Conservation (phyloP, 2,329 filamentous ascomycete species). For the Penicillium sp. region DNA sequence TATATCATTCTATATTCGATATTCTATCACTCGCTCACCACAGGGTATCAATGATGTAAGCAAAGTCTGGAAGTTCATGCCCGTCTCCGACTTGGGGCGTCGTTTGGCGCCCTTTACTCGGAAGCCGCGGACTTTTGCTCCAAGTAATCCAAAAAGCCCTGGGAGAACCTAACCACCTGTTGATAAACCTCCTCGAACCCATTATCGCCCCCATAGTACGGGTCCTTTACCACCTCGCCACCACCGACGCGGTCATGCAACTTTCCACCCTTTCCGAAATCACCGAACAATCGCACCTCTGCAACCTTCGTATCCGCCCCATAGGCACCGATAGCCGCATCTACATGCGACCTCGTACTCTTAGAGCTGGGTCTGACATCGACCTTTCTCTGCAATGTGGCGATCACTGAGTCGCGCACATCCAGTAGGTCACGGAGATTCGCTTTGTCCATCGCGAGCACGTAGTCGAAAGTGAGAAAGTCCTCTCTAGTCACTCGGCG, state of each 20-base stretch:
- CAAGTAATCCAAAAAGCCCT: constrained; percentile 66
- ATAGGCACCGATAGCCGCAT: constrained; percentile 31
- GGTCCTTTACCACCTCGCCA: constrained; percentile 74
- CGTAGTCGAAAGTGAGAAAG: constrained; percentile 83
- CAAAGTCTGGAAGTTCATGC: background rate
- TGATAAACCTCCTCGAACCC: constrained; percentile 85
- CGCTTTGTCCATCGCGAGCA: constrained; percentile 87
- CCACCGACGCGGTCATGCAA: constrained; percentile 36
- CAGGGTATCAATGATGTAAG: constrained; percentile 24
- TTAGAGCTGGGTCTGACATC: constrained; percentile 23
- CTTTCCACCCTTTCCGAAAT: constrained; percentile 61
- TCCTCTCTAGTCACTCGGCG: constrained; percentile 69
- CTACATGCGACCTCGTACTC: constrained; percentile 38
- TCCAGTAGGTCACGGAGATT: constrained; percentile 70
- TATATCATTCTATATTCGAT: constrained; percentile 3
- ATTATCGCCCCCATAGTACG: constrained; percentile 82
- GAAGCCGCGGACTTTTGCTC: constrained; percentile 27
- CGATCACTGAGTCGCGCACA: constrained; percentile 52
- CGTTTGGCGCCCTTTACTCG: background rate
- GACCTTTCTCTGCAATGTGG: constrained; percentile 44
- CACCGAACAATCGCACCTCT: constrained; percentile 76
- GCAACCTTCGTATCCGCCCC: constrained; percentile 42
- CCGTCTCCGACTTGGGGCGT: background rate
- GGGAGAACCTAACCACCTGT: constrained; percentile 72
- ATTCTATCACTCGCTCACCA: constrained; percentile 5